Percentiles rank a stretch among this genome's conserved stretches.
Evolutionary conservation across 345 rosid species (phyloP).

Genomic region (Adansonia digitata): DNA sequence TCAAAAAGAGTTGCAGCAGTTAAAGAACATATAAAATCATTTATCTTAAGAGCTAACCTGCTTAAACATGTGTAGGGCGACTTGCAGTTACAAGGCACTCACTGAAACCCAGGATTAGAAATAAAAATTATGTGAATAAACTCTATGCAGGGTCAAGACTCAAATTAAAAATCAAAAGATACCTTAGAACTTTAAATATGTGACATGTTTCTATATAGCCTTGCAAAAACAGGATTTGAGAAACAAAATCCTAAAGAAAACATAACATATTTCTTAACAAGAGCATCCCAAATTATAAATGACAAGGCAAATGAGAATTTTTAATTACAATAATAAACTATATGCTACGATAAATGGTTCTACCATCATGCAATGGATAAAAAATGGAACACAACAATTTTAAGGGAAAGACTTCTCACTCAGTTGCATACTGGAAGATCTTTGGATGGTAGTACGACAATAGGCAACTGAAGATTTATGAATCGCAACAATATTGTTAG

Average conservation of each 20-base stretch:
- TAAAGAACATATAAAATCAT: neutral
- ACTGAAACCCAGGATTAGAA: constrained; percentile 70
- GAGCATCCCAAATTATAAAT: neutral
- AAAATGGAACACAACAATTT: constrained; percentile 4
- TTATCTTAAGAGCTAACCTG: constrained; percentile 47
- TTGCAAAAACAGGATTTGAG: neutral
- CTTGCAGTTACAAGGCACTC: constrained; percentile 84
- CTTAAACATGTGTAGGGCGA: constrained; percentile 92
- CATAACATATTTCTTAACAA: neutral
- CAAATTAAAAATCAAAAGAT: neutral
- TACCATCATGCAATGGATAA: neutral
- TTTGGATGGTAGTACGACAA: neutral
- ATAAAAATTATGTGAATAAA: constrained; percentile 9
- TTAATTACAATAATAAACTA: neutral
- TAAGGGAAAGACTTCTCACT: neutral
- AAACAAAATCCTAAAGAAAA: neutral
- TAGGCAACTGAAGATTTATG: neutral
- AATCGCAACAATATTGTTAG: neutral
- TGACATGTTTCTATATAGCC: neutral
- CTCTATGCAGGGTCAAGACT: neutral
- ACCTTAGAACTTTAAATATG: neutral
- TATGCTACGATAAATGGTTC: neutral
- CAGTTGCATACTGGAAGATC: neutral
- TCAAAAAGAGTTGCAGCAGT: neutral
- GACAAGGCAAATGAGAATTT: too few relatives aligned